Conservation (phyloP, 2,329 filamentous ascomycete species). For the Hypoxylon sp. region DNA sequence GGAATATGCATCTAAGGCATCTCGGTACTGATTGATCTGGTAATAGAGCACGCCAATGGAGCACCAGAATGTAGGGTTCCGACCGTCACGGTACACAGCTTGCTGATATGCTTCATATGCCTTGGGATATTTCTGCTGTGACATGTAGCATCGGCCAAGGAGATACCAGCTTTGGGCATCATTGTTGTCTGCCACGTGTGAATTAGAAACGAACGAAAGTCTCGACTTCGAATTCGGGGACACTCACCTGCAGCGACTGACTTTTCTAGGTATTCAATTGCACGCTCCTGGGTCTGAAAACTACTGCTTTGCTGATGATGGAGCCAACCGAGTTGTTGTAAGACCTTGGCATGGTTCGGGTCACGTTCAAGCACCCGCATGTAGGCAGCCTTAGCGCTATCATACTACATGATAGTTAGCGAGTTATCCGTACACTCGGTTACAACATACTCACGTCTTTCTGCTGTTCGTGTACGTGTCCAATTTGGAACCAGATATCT, state of each 20-base stretch:
- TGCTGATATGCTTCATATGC: slow-evolving; percentile 99
- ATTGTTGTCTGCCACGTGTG: slow-evolving; percentile 77
- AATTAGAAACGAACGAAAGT: slow-evolving; percentile 44
- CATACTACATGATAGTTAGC: slow-evolving; percentile 75
- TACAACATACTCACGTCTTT: slow-evolving; percentile 83
- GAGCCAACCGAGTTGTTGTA: slow-evolving; percentile 97
- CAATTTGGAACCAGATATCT: slow-evolving; percentile 99
- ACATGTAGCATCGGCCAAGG: slow-evolving; percentile 98
- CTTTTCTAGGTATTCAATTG: slow-evolving; percentile 97
- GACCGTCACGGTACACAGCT: slow-evolving; percentile 96
- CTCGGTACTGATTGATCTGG: slow-evolving; percentile 99
- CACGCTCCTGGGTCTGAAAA: slow-evolving; percentile 93
- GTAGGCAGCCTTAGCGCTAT: slow-evolving; percentile 92
- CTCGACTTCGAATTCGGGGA: slow-evolving; percentile 12
- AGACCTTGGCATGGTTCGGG: slow-evolving; percentile 95
- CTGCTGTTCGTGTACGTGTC: slow-evolving; percentile 98
- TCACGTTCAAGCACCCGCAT: slow-evolving; percentile 93
- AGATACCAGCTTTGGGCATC: slow-evolving; percentile 99
- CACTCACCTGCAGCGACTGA: slow-evolving; percentile 89
- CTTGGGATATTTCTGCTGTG: slow-evolving; percentile 98
- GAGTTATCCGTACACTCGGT: slow-evolving; percentile 41
- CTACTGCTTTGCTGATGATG: slow-evolving; percentile 96
- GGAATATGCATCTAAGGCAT: slow-evolving; percentile 97
- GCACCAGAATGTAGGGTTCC: slow-evolving; percentile 99
- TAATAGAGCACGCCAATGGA: slow-evolving; percentile 99